These are phyloP conservation scores for Venturia effusa DNA, from an alignment of 2,329 filamentous ascomycete genomes.

Conservation along the genomic window DNA sequence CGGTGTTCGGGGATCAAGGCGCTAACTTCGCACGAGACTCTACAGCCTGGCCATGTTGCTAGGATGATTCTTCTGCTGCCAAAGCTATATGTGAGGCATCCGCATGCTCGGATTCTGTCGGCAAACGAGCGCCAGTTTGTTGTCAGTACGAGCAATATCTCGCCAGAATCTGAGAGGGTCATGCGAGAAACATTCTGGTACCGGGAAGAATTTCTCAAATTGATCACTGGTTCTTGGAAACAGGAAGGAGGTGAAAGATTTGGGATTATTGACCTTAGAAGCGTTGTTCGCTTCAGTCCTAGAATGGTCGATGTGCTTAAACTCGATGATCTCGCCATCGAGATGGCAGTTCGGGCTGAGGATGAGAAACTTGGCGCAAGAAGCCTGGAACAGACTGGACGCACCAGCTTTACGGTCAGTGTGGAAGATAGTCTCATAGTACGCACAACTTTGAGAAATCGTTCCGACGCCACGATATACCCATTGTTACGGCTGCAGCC, in stretches of 20 bases:
- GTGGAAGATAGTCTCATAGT: constrained; percentile 60
- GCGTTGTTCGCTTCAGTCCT: constrained; percentile 54
- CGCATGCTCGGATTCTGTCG: constrained; percentile 66
- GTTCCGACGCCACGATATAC: constrained; percentile 54
- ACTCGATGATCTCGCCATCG: constrained; percentile 56
- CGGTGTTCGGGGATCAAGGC: constrained; percentile 7
- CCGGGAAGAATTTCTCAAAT: constrained; percentile 65
- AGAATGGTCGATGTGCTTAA: constrained; percentile 78
- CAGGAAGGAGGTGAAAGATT: constrained; percentile 37
- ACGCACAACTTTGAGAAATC: constrained; percentile 62
- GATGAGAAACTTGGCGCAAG: neutral
- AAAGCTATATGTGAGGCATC: constrained; percentile 64
- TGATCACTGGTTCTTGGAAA: constrained; percentile 61
- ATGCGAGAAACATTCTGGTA: constrained; percentile 87
- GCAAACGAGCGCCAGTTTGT: constrained; percentile 86
- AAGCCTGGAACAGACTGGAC: constrained; percentile 29
- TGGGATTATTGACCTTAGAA: constrained; percentile 66
- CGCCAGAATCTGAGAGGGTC: constrained; percentile 66
- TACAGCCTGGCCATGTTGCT: constrained; percentile 52
- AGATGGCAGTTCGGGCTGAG: constrained; percentile 13
- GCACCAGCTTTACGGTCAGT: constrained; percentile 35
- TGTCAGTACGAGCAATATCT: constrained; percentile 68
- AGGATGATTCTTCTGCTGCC: constrained; percentile 67
- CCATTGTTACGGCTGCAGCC: constrained; percentile 70
- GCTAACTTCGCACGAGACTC: constrained; percentile 18